phyloP scores from a whole-genome alignment of 306 rosid genomes.

The Cercis canadensis region DNA sequence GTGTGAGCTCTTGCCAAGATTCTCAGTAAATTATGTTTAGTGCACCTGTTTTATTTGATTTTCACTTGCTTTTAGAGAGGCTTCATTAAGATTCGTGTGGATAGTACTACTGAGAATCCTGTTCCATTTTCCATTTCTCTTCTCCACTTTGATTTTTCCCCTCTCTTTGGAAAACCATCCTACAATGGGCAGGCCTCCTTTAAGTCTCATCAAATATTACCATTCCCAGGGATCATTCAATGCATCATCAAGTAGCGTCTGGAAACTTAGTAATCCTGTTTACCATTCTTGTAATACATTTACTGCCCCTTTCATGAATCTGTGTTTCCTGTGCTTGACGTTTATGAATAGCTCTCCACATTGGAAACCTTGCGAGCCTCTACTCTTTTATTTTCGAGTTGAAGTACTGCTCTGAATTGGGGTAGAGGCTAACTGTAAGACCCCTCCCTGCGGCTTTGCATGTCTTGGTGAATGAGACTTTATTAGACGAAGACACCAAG shows the following conservation, averaged over 20 bases:
- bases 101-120: slow-evolving; percentile 4
- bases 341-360: no score
- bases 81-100: neutral
- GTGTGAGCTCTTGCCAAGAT: slow-evolving; percentile 14
- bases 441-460: no score
- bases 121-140: slow-evolving; percentile 13
- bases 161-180: slow-evolving; percentile 1
- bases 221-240: neutral
- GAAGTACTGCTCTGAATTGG: neutral
- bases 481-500: no score
- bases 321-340: no score
- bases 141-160: neutral
- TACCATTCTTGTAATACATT: no score
- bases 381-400: no score
- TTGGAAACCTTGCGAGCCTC: no score
- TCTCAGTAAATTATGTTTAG: neutral
- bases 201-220: neutral
- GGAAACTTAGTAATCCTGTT: no score
- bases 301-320: no score
- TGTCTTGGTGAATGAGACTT: no score
- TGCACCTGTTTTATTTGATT: slow-evolving; percentile 3
- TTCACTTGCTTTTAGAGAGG: slow-evolving; percentile 4
- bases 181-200: neutral
- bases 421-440: neutral
- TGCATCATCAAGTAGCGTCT: neutral